Base-by-base conservation (phyloP, 2,329 filamentous ascomycete species). In the Capronia americana region DNA sequence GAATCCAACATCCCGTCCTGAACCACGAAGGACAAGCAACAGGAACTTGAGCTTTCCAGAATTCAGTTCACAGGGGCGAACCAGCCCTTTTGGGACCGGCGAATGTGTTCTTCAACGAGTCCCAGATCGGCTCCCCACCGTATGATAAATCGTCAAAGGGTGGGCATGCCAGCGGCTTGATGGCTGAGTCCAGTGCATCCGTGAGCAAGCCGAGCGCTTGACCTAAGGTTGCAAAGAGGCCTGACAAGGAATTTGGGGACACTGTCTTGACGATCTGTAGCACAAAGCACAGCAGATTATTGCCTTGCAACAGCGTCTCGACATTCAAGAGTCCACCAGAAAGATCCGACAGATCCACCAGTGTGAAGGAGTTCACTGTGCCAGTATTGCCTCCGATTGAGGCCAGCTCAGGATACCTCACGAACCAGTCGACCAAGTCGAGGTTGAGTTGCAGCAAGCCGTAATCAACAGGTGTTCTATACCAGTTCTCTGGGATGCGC, bases 401-500 rank as follows among this genome's bases (percentile, higher is more conserved):
- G 61, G 70, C 75, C 17, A 84, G 20, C 44, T 46, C 44, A 23
- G 44, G 44, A 46, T 46, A 46, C 20, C 20, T 17, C 14, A 46
- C 44, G 17, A 46, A 46, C 14, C 17, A 46, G 20, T 46, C 44
- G 17, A 46, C 44, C 44, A 46, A 46, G 44, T 46, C 44, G 17
- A 46, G 20, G 44, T 46, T 46, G 44, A 46, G 44, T 23, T 46
- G 44, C 20, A 46, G 17, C 44, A 46, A 46, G 44, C 44, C 44
- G 20, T 46, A 46, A 10, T 46, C 44, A 23, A 46, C 44, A 10
- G 44, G 44, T 4, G 72, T 76, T 48, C 79, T 79, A 73, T 82
- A 86, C 81, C 83, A 86, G 74, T 86, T 85, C 26, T 80, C 77
- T 0, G 84, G 84, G 50, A 86, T 84, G 3, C 79, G 77, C 69